Percentiles rank a stretch among this genome's conserved stretches.
Evolutionary conservation across 2,329 filamentous ascomycete genomes (phyloP).

Genomic region (Capronia epimyces): DNA sequence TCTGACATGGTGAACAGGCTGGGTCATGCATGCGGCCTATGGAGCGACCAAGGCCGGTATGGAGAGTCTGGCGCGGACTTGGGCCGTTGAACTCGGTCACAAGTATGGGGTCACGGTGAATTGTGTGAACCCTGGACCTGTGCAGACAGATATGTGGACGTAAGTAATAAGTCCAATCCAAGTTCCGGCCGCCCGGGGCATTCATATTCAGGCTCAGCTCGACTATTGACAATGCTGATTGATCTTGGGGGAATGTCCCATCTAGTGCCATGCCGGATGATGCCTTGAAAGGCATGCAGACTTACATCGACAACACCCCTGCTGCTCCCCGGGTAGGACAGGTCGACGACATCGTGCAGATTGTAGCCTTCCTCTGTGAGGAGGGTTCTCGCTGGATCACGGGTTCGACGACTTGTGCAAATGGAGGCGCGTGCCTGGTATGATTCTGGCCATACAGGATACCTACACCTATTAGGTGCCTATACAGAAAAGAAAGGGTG

Average conservation of each 20-base stretch:
- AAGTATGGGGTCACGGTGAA: conserved; percentile 59
- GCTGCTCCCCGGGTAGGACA: neutral
- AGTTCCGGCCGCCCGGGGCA: neutral
- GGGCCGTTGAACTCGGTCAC: conserved; percentile 63
- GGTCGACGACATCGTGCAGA: conserved; percentile 4
- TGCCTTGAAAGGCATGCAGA: neutral
- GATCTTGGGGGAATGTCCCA: neutral
- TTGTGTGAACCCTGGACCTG: conserved; percentile 59
- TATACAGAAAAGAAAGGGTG: too few species aligned
- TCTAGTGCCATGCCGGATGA: neutral
- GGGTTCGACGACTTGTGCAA: neutral
- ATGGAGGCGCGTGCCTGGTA: conserved; percentile 7
- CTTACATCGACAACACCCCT: neutral
- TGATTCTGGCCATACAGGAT: too few species aligned
- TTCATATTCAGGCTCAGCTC: too few species aligned
- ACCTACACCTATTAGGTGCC: too few species aligned
- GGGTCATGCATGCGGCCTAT: conserved; percentile 56
- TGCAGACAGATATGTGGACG: conserved; percentile 57
- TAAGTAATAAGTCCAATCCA: neutral
- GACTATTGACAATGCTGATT: too few species aligned
- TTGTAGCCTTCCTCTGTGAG: conserved; percentile 5
- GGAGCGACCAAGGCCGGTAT: conserved; percentile 68
- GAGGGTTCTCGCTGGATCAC: conserved; percentile 3
- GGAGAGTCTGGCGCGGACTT: conserved; percentile 66
- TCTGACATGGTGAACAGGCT: neutral